These are phyloP conservation scores for Cercospora sp. DNA, from an alignment of 2,329 filamentous ascomycete genomes.

Conservation along the genomic window DNA sequence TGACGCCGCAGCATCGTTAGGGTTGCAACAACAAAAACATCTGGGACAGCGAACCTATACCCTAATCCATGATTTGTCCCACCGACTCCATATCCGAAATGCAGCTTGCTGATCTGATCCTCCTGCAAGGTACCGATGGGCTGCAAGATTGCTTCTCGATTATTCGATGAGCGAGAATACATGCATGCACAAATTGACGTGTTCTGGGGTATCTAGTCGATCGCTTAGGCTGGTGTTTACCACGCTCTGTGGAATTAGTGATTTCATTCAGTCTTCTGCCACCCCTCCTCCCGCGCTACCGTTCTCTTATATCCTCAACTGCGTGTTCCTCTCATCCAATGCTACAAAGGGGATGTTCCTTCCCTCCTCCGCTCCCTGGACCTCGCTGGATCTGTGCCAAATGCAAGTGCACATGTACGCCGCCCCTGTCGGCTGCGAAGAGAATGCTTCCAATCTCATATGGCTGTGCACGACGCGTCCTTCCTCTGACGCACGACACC, in stretches of 20 bases:
- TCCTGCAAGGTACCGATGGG: background rate
- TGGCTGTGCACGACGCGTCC: background rate
- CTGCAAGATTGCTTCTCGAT: background rate
- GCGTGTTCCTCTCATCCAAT: slow-evolving; percentile 3
- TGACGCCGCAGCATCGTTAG: background rate
- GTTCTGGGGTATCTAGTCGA: slow-evolving; percentile 13
- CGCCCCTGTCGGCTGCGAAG: background rate
- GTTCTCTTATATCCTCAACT: background rate
- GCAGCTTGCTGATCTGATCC: background rate
- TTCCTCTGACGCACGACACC: background rate
- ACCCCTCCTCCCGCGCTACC: background rate
- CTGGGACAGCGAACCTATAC: background rate
- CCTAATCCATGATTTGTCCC: background rate
- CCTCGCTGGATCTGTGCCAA: background rate
- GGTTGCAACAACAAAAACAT: background rate
- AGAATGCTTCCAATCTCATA: slow-evolving; percentile 6
- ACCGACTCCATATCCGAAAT: background rate
- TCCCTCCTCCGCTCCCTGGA: background rate
- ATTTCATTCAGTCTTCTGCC: background rate
- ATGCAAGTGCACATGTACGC: background rate
- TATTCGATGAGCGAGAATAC: background rate
- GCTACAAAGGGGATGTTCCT: slow-evolving; percentile 8
- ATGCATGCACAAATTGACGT: background rate
- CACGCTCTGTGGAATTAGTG: background rate
- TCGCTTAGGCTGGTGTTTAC: background rate